Base-by-base conservation (phyloP, 352 stramenopile genomes). In the Phytopythium montanum region DNA sequence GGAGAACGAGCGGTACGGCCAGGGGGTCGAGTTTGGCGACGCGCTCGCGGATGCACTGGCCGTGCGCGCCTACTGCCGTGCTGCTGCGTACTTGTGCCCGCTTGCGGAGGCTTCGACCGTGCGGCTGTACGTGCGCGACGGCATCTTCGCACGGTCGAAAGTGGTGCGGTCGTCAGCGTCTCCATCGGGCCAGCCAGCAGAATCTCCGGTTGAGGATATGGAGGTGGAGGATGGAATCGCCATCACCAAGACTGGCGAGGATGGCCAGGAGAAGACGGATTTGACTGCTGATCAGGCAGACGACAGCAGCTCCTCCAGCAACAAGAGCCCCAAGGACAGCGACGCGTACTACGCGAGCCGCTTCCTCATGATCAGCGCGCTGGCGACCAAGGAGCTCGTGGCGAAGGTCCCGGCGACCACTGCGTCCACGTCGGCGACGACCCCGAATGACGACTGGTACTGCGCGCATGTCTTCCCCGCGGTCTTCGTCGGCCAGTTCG, bases 401-500 rank as follows among this genome's bases (percentile, higher is more conserved):
- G 67, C 75, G 18, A 88, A 87, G 42, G 69, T 81, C 4, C 79
- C 79, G 16, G 74, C 79, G 2, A 78, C 83, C 33, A 71, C 73
- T 18, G 68, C 82, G 48, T 58, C 60, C 7, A 64, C 49, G 8
- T 62, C 64, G 9, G 33, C 79, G n/a, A 66, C 85, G 23, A 66
- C 29, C 12, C 31, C 50, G 0, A 56, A 56, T 31, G 83, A 85
- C 33, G 70, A 70, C 26, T 92, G 82, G 80, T 92, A 90, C 48
- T 79, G 76, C 28, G 64, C 72, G 8, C 54, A 89, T 28, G 73
- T 92, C 18, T 92, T 94, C 36, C 79, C 82, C 2, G 81, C 80
- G 28, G 85, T 79, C 12, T 94, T 87, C 62, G 76, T 92, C 28
- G 82, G 85, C 3, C 85, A 91, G 49, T 90, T 81, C 56, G 79